These are phyloP conservation scores for Ceriops decandra DNA, from an alignment of 345 rosid genomes.

Conservation along the genomic window DNA sequence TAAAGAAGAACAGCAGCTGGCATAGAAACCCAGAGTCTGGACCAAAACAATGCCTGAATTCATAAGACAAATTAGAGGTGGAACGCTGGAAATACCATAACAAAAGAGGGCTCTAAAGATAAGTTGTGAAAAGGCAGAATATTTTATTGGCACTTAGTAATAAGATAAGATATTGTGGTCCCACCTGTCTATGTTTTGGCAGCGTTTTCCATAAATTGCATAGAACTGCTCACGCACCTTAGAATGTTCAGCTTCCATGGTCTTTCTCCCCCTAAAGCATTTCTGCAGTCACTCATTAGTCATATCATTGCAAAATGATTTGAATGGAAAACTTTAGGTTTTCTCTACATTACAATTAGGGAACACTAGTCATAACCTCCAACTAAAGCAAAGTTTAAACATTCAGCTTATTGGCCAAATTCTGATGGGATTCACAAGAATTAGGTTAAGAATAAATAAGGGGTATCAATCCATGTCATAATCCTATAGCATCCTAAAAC, in stretches of 20 bases:
- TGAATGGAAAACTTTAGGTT: too few relatives aligned
- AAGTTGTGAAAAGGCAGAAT: too few relatives aligned
- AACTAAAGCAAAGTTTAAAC: too few relatives aligned
- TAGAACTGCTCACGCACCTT: constrained; percentile 64
- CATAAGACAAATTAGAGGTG: constrained; percentile 14
- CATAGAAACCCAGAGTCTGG: constrained; percentile 76
- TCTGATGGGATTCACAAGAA: too few relatives aligned
- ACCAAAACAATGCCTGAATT: constrained; percentile 77
- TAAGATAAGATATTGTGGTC: background rate
- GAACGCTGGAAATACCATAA: background rate
- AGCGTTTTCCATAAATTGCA: constrained; percentile 51
- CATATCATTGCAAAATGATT: constrained; percentile 24
- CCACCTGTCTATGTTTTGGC: constrained; percentile 80
- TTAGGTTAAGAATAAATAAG: too few relatives aligned
- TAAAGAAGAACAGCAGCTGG: constrained; percentile 70
- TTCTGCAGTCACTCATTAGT: constrained; percentile 60
- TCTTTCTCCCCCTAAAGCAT: constrained; percentile 93
- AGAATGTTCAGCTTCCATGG: constrained; percentile 54
- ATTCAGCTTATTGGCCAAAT: too few relatives aligned
- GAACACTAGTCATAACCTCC: too few relatives aligned
- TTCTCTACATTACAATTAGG: too few relatives aligned
- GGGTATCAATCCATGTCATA: too few relatives aligned
- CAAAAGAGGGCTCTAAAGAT: too few relatives aligned
- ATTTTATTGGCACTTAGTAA: background rate
- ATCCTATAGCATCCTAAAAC: too few relatives aligned